Base-by-base conservation (phyloP, 1,284 basidiomycete species). In the Microbotryum scabiosae region DNA sequence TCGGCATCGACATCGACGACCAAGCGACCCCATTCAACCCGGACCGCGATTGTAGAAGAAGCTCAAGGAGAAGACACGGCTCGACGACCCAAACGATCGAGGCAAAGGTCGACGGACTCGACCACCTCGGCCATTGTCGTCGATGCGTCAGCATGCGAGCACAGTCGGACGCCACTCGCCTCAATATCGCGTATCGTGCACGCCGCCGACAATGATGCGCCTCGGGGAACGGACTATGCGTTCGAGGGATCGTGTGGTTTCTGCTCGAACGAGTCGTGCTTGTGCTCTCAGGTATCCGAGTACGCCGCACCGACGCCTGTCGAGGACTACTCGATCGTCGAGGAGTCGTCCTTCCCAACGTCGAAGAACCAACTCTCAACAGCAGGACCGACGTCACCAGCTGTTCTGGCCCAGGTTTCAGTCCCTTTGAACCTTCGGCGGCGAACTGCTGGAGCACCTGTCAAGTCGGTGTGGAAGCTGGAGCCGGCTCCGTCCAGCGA, bases 211-310 rank as follows among this genome's bases (percentile, higher is more conserved):
- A 18, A 16, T 5, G 36, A 41, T 18, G 36, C 36, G 36, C 16
- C 36, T 41, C 36, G 36, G 36, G 36, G 9, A 41, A 18, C 36
- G 36, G 36, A 41, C 36, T 41, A 41, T 41, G 14, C 36, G 14
- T 18, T 41, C 36, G 36, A 41, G 16, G 36, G 10, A 26, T n/a
- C 57, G 1, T 70, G 69, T 43, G 67, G 63, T 1, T 59, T 67
- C 51, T 70, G 69, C 58, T 26, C 59, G 10, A 41, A 62, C 12
- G 36, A 41, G 7, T 41, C 52, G 1, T 70, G 69, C 57, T 61
- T 70, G 53, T 70, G 67, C 56, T 56, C 62, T 46, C 57, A 69
- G 12, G 60, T 65, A 25, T 60, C 62, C 16, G 64, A 63, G 49
- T n/a, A 69, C n/a, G 56, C 61, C 47, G 48, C 47, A 12, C 56